Evolutionary conservation across 768 basidiomycete species (phyloP), one percentile per base, ranked within the genome.

Genomic region (Xerocomus brunneocitrinus): DNA sequence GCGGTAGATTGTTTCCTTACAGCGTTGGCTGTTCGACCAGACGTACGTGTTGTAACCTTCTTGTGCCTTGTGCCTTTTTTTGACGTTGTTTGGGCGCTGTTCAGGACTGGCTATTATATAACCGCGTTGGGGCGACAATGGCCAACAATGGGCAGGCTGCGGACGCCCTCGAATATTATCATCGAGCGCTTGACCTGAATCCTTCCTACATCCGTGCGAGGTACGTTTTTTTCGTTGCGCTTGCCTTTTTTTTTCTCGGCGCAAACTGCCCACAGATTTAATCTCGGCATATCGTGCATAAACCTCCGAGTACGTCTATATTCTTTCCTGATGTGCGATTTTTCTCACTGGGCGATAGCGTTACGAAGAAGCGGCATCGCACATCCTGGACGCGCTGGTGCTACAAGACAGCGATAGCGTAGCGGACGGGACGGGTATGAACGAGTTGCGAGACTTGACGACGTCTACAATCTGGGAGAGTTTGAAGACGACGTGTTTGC

Each of bases 1-100:
- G 93, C 95, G 0, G 84, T 87, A 55, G 97, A 99, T 67, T 99
- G 97, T 74, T 98, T 99, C 73, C 77, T 77, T 45, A 79, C 95
- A 0, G 97, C 97, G 1, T 72, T 98, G 55, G 85, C 85, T 4
- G 85, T 93, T 47, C 78, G 92, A 53, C 95, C 94, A 2, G 85
- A 93, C 50, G 95, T 97, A 65, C 51, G 76, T 62, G 3, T 31
- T 35, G 5, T 3, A n/a, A 13, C 7, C 28, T 16, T 6, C 10
- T 19, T 45, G 14, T 8, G 24, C 5, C 8, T n/a, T 25, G 12
- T 51, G 19, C 19, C 38, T 39, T 39, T 27, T 50, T 34, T 53
- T 59, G 24, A 57, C 31, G 16, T 13, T 38, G 35, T 31, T 27
- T 12, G 28, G 31, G 22, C 38, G 16, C 25, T 34, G 31, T 34